Conservation (phyloP, 2,329 filamentous ascomycete genomes). For the Aspergillus sclerotialis region DNA sequence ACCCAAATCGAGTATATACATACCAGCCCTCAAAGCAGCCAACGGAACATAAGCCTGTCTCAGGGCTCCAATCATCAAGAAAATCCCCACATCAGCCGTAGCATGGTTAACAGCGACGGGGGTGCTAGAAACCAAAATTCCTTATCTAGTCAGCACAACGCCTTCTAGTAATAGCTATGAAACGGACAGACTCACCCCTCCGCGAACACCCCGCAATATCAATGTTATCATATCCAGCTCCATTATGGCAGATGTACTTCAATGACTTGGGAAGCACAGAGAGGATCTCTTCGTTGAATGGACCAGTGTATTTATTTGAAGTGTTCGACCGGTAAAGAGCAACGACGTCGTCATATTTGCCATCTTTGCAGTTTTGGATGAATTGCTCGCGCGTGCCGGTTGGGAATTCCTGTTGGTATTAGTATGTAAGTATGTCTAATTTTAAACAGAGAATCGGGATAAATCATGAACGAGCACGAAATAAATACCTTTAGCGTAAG, state of each 20-base stretch:
- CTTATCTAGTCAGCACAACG: conserved; percentile 9
- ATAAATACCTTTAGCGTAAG: conserved; percentile 33
- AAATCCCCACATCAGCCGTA: conserved; percentile 42
- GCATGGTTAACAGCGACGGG: conserved; percentile 42
- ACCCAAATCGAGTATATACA: too few relatives aligned
- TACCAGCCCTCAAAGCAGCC: conserved; percentile 34
- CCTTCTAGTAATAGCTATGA: background rate
- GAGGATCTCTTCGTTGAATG: conserved; percentile 44
- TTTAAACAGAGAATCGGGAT: too few relatives aligned
- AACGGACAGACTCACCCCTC: conserved; percentile 19
- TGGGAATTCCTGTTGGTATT: conserved; percentile 43
- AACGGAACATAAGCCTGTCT: conserved; percentile 38
- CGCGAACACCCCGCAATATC: conserved; percentile 48
- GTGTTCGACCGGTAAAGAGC: conserved; percentile 54
- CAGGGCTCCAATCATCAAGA: conserved; percentile 42
- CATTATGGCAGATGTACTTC: conserved; percentile 48
- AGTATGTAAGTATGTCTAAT: too few relatives aligned
- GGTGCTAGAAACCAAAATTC: conserved; percentile 38
- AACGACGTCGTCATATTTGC: conserved; percentile 49
- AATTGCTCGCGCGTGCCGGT: conserved; percentile 50
- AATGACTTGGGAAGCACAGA: conserved; percentile 38
- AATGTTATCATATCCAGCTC: conserved; percentile 56
- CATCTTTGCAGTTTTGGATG: conserved; percentile 47
- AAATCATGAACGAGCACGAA: background rate
- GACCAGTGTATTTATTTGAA: conserved; percentile 45